A percentile compares a stretch with the other conserved stretches of the same genome.
Evolutionary conservation across 1,284 basidiomycete species (phyloP).

Genomic region (Cutaneotrichosporon cyanovorans): DNA sequence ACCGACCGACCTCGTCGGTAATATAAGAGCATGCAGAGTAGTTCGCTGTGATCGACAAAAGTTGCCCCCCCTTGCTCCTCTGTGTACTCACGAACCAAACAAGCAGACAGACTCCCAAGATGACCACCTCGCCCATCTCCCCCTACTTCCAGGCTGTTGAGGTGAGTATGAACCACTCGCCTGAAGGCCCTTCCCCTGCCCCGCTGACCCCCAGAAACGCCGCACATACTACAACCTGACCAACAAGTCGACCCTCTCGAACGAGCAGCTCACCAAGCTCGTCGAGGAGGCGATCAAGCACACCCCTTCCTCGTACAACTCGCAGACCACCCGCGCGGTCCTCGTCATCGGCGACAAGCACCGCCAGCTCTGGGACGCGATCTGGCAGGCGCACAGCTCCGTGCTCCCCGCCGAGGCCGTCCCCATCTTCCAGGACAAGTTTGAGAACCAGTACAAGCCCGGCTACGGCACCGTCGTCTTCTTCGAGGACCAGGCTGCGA

Average conservation of each 20-base stretch:
- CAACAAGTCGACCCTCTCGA: constrained; percentile 40
- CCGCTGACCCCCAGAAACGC: constrained; percentile 31
- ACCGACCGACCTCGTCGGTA: too few species aligned
- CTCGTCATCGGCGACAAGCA: constrained; percentile 47
- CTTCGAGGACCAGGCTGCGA: constrained; percentile 47
- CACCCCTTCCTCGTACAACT: constrained; percentile 48
- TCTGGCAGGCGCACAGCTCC: constrained; percentile 22
- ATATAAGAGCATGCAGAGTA: too few species aligned
- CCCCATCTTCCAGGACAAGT: constrained; percentile 20
- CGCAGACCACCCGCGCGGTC: constrained; percentile 47
- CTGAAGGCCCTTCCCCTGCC: background rate
- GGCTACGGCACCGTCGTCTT: constrained; percentile 50
- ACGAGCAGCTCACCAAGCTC: constrained; percentile 43
- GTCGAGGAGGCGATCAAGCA: constrained; percentile 47
- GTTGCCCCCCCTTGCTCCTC: too few species aligned
- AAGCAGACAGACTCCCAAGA: constrained; percentile 1
- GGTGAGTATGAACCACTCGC: too few species aligned
- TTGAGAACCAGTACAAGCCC: constrained; percentile 38
- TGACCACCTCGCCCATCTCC: constrained; percentile 12
- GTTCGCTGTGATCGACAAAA: too few species aligned
- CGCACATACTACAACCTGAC: constrained; percentile 47
- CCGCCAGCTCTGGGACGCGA: constrained; percentile 46
- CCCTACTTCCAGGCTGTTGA: constrained; percentile 37
- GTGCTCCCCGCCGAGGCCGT: constrained; percentile 5
- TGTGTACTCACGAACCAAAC: too few species aligned